Evolutionary conservation across 1,284 basidiomycete species (phyloP), one percentile per base, ranked within the genome.

Genomic region (Wallemia ichthyophaga): DNA sequence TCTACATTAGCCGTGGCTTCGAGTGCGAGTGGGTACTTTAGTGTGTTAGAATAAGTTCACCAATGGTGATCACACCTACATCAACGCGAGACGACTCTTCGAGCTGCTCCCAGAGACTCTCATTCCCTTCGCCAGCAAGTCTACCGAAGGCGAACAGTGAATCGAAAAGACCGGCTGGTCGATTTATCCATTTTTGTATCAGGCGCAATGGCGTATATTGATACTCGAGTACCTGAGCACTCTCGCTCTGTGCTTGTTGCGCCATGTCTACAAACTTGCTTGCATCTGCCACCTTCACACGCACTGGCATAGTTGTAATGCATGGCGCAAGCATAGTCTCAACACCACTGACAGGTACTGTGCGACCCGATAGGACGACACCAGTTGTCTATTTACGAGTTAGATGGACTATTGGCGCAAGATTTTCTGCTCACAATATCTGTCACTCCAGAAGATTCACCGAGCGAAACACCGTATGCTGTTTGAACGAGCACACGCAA

Each of bases 301-400:
- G 55, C 15, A 56, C 55, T 17, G 55, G 55, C 5, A 56, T 15
- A 24, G 55, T 56, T 17, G 55, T 56, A 21, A 56, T 56, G n/a
- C 55, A 56, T 27, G 55, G 55, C 3, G 55, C 62, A n/a, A 63
- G 58, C 32, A 63, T 59, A 13, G 56, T 59, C 17, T 62, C 62
- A 11, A 60, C 59, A 25, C 33, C 61, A 7, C 61, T 60, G 19
- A 63, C 60, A 2, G 60, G 48, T n/a, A 63, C 54, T 11, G 61
- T 61, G 17, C 63, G 61, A 7, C 63, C 63, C 21, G 62, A 64
- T 24, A 63, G 62, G 27, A 64, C 63, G 15, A 63, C 62, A 15
- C 62, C 62, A 28, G 60, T 59, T n/a, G 62, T 58, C 62, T 63
- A 32, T 24, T 24, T 25, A 15, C 15, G 9, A 25, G 55, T 48